Evolutionary conservation across 331 rosid genomes (phyloP).

Genomic region (Malus hybrid): DNA sequence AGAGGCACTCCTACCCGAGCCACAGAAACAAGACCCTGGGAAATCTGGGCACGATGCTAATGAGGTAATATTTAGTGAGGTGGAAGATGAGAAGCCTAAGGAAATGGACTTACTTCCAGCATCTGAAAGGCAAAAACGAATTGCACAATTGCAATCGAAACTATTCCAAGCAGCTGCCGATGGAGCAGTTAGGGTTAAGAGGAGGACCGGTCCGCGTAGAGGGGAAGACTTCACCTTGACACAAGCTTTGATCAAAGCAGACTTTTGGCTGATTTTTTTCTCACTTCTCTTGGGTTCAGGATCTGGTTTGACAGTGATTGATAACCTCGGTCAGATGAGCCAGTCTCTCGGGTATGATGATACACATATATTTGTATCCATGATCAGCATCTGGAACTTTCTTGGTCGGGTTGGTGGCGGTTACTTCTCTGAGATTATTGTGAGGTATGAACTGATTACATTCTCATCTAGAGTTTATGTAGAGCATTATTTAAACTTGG

Average conservation of each 20-base stretch:
- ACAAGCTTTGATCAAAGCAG: conserved; percentile 45
- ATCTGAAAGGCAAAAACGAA: conserved; percentile 21
- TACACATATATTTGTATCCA: conserved; percentile 35
- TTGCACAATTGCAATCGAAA: conserved; percentile 27
- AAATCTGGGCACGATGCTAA: conserved; percentile 7
- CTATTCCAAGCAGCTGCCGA: conserved; percentile 39
- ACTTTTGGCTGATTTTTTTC: conserved; percentile 40
- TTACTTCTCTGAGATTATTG: conserved; percentile 37
- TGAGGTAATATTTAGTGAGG: conserved; percentile 30
- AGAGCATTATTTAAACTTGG: neutral
- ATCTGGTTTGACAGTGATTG: conserved; percentile 40
- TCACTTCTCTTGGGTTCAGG: conserved; percentile 46
- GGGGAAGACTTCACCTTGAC: conserved; percentile 40
- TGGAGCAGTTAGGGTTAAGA: conserved; percentile 42
- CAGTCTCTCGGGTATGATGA: conserved; percentile 30
- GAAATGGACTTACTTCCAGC: conserved; percentile 31
- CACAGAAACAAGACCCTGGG: conserved; percentile 16
- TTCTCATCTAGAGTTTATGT: neutral
- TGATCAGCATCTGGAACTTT: conserved; percentile 50
- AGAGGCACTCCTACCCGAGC: conserved; percentile 18
- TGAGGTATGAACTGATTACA: conserved; percentile 24
- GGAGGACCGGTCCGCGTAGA: conserved; percentile 31
- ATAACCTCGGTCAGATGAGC: conserved; percentile 42
- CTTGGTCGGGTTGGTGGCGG: conserved; percentile 53
- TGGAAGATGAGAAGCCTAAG: conserved; percentile 34